A percentile compares a stretch with the other conserved stretches of the same genome.
Conservation (phyloP, 2,329 filamentous ascomycete species). For the Hymenoscyphus albidus region DNA sequence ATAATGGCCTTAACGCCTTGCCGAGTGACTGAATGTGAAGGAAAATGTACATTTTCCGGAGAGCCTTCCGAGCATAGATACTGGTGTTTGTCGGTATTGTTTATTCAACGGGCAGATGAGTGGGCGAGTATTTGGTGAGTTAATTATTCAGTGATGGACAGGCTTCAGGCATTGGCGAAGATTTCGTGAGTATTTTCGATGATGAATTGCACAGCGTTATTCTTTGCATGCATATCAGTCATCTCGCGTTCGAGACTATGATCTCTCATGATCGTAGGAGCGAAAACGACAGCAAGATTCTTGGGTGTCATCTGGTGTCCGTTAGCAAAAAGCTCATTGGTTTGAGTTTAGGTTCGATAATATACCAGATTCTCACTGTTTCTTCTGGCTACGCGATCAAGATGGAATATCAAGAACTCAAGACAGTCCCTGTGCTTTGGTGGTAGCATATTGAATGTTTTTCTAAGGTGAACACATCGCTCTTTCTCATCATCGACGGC, state of each 20-base stretch:
- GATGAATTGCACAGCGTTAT: slow-evolving; percentile 85
- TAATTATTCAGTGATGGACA: background rate
- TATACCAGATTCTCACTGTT: slow-evolving; percentile 80
- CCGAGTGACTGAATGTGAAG: background rate
- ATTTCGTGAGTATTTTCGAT: slow-evolving; percentile 85
- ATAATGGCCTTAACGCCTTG: background rate
- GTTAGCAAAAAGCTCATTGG: slow-evolving; percentile 25
- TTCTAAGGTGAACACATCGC: slow-evolving; percentile 67
- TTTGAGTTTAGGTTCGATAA: slow-evolving; percentile 14
- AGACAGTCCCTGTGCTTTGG: slow-evolving; percentile 82
- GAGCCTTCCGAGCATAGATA: slow-evolving; percentile 8
- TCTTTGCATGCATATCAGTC: slow-evolving; percentile 93
- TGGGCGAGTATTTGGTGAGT: background rate
- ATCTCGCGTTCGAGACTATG: slow-evolving; percentile 88
- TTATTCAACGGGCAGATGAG: background rate
- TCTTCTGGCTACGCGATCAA: slow-evolving; percentile 77
- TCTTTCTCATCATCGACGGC: slow-evolving; percentile 63
- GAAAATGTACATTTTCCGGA: slow-evolving; percentile 19
- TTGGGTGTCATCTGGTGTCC: slow-evolving; percentile 78
- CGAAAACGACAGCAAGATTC: slow-evolving; percentile 95
- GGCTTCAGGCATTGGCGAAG: slow-evolving; percentile 46
- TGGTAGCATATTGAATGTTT: slow-evolving; percentile 74
- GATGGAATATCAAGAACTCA: slow-evolving; percentile 90
- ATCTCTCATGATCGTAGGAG: slow-evolving; percentile 94
- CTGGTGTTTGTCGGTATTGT: background rate